Conservation (phyloP, 192 early-diverging fungal genomes). For the Coemansia sp. region DNA sequence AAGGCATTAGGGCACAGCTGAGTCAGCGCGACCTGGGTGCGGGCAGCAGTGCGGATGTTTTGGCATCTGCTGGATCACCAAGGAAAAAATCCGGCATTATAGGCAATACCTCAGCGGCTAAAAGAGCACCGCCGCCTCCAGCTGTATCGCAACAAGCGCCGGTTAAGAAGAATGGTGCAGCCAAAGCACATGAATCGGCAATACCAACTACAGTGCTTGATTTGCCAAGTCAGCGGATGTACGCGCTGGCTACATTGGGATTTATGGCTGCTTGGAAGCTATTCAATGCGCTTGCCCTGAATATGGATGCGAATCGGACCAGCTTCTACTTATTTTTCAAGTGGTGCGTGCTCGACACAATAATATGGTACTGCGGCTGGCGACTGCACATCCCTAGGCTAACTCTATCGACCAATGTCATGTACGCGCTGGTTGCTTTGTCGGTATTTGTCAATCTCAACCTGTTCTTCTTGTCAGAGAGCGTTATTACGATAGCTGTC, state of each 20-base stretch:
- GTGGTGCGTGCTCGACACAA: conserved; percentile 38
- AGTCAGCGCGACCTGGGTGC: conserved; percentile 5
- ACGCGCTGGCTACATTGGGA: conserved; percentile 22
- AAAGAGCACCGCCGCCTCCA: conserved; percentile 9
- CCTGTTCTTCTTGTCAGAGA: conserved; percentile 39
- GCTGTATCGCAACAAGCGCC: neutral
- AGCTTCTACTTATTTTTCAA: conserved; percentile 39
- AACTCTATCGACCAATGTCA: conserved; percentile 3
- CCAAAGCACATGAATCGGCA: conserved; percentile 18
- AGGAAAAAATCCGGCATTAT: neutral
- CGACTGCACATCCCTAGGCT: conserved; percentile 31
- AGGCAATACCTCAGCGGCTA: conserved; percentile 1
- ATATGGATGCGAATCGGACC: conserved; percentile 11
- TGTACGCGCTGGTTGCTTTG: conserved; percentile 16
- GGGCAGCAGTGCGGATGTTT: conserved; percentile 4
- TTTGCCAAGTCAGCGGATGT: conserved; percentile 44
- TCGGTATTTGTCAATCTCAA: conserved; percentile 35
- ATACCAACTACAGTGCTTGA: conserved; percentile 35
- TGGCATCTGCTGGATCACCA: conserved; percentile 10
- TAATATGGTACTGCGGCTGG: conserved; percentile 32
- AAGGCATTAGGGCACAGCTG: neutral
- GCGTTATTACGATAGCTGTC: conserved; percentile 37
- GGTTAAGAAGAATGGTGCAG: neutral
- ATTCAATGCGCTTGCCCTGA: conserved; percentile 27
- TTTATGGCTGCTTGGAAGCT: conserved; percentile 39